Conservation (phyloP, 2,329 filamentous ascomycete species). For the Trichoderma polysporum region DNA sequence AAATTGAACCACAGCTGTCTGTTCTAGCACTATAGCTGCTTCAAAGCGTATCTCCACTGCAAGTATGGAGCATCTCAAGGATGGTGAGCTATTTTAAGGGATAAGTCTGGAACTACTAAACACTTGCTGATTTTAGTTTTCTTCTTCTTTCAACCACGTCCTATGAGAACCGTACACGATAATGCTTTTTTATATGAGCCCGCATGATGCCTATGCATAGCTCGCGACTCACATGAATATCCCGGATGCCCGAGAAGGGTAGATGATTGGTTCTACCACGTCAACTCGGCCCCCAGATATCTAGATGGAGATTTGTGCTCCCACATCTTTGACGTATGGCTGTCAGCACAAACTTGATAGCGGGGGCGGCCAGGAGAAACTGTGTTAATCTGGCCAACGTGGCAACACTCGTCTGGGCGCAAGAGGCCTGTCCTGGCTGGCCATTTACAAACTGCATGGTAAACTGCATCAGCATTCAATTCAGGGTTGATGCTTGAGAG, state of each 20-base stretch:
- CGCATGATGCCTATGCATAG: constrained; percentile 32
- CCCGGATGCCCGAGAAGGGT: not conserved
- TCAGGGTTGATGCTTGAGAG: not conserved
- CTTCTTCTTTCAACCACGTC: not conserved
- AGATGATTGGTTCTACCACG: not conserved
- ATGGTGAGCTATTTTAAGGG: constrained; percentile 9
- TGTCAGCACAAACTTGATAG: constrained; percentile 13
- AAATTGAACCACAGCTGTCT: not conserved
- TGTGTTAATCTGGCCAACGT: constrained; percentile 21
- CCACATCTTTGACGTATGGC: not conserved
- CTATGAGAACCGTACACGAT: constrained; percentile 16
- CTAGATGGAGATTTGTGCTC: constrained; percentile 6
- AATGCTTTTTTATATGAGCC: constrained; percentile 2
- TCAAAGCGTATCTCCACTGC: not conserved
- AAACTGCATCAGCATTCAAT: constrained; percentile 19
- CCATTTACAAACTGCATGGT: constrained; percentile 21
- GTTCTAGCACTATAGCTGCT: not conserved
- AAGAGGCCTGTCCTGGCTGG: constrained; percentile 1
- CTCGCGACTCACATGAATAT: constrained; percentile 37
- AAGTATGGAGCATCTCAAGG: constrained; percentile 2
- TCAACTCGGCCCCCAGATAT: not conserved
- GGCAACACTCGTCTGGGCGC: constrained; percentile 21
- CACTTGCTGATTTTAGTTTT: not conserved
- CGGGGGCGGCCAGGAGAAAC: constrained; percentile 18
- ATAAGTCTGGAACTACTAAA: not conserved